phyloP scores from a whole-genome alignment of 129 eudicot species.

The Tanacetum coccineum region DNA sequence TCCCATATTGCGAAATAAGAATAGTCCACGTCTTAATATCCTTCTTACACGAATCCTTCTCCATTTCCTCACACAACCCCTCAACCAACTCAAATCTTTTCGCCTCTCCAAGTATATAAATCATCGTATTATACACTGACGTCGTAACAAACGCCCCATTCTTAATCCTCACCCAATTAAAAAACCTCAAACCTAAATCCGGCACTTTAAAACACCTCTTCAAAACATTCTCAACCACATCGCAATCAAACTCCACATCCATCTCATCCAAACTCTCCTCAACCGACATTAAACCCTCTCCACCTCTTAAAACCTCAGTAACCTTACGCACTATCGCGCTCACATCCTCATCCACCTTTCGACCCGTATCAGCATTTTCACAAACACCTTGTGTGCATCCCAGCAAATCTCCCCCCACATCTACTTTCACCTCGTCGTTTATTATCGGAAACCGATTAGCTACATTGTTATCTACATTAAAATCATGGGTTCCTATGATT shows the following conservation, averaged over 20 bases:
- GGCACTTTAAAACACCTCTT: conserved; percentile 89
- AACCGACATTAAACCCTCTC: conserved; percentile 30
- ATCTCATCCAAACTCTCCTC: conserved; percentile 55
- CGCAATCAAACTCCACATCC: conserved; percentile 33
- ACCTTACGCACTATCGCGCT: conserved; percentile 49
- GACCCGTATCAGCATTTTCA: conserved; percentile 38
- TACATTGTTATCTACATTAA: conserved; percentile 9
- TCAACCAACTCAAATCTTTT: conserved; percentile 56
- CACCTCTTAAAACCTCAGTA: conserved; percentile 55
- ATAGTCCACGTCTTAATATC: conserved; percentile 76
- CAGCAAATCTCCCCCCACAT: not conserved
- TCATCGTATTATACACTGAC: conserved; percentile 49
- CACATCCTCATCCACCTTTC: conserved; percentile 42
- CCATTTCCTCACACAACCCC: conserved; percentile 64
- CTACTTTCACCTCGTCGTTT: not conserved
- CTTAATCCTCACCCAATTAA: conserved; percentile 53
- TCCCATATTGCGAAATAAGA: conserved; percentile 56
- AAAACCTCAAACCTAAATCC: conserved; percentile 60
- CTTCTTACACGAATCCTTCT: conserved; percentile 43
- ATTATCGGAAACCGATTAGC: conserved; percentile 23
- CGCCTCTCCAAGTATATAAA: conserved; percentile 64
- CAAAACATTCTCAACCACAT: conserved; percentile 66
- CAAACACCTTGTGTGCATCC: conserved; percentile 55
- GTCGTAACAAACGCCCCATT: conserved; percentile 42
- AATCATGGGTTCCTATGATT: conserved; percentile 53